phyloP scores from a whole-genome alignment of 306 rosid species.

The Vigna mungo region DNA sequence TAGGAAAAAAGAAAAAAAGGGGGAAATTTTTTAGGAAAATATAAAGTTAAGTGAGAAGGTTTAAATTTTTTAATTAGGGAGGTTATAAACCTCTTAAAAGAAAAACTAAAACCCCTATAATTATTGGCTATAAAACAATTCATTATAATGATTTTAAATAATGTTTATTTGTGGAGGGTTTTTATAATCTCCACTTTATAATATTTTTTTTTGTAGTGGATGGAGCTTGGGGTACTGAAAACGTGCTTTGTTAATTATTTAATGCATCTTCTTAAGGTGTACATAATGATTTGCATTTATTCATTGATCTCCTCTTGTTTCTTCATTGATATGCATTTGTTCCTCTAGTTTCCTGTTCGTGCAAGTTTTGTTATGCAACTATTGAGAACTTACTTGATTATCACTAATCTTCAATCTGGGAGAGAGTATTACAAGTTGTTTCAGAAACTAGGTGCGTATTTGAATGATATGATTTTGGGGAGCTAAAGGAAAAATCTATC shows the following conservation, averaged over 20 bases:
- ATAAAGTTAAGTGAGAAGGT: no score
- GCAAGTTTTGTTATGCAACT: slow-evolving; percentile 23
- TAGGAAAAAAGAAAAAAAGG: no score
- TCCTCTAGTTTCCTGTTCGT: neutral
- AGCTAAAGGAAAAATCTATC: neutral
- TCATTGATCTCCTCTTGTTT: neutral
- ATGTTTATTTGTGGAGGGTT: no score
- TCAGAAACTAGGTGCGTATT: slow-evolving; percentile 59
- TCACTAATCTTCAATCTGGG: slow-evolving; percentile 71
- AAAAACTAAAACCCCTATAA: no score
- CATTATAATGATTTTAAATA: no score
- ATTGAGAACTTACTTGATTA: slow-evolving; percentile 80
- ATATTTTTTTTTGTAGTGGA: no score
- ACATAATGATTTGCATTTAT: neutral
- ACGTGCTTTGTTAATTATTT: neutral
- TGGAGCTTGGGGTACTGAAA: neutral
- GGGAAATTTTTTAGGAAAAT: no score
- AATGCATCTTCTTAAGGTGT: neutral
- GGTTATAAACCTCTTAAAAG: no score
- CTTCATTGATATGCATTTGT: slow-evolving; percentile 2
- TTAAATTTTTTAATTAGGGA: no score
- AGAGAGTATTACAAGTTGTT: slow-evolving; percentile 74
- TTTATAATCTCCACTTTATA: no score
- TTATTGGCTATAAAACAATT: no score
- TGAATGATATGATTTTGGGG: neutral